Base-by-base conservation (phyloP, 805 yeast genomes). In the Blastobotrys chiropterorum region DNA sequence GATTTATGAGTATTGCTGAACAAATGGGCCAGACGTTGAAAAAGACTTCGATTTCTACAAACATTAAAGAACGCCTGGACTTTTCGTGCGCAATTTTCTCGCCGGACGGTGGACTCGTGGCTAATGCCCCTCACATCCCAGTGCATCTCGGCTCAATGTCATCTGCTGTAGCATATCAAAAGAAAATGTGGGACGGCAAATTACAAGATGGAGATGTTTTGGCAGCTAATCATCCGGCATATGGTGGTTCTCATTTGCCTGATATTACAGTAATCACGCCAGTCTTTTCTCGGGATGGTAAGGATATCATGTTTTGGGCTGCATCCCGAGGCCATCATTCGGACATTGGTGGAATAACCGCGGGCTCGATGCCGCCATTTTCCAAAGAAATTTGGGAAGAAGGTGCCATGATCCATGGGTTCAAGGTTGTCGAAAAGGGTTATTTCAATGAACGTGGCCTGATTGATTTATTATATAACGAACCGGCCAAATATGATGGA, bases 311-410 rank as follows among this genome's bases (percentile, higher is more conserved):
- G 22, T 90, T 90, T 66, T 90, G 88, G 74, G 90, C 88, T 13
- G 98, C 97, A 0, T 84, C 96, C 0, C 76, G 98, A 57, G 97
- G 97, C 1, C 98, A 90, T 69, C 98, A 92, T 69, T 90, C 97
- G 3, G 98, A 90, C 67, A 90, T 92, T 62, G 97, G 98, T 15
- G 95, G 96, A 13, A 80, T 85, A 53, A 70, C 88, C 38, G 96
- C 97, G 0, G 97, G 97, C 0, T 85, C 95, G 0, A 89, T 90
- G 90, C 97, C 97, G 14, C 96, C 97, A 7, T 82, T 85, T 63
- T 88, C 97, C 1, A 87, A 83, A 61, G 82, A 82, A 53, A 70
- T 92, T 41, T 85, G 81, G 74, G 90, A 90, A 63, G 97, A 90
- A 69, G 98, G 97, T 44, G 97, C 96, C 1, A 80, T 87, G 2